Evolutionary conservation across 2,329 filamentous ascomycete species (phyloP).

Genomic region (Zasmidium cellare): DNA sequence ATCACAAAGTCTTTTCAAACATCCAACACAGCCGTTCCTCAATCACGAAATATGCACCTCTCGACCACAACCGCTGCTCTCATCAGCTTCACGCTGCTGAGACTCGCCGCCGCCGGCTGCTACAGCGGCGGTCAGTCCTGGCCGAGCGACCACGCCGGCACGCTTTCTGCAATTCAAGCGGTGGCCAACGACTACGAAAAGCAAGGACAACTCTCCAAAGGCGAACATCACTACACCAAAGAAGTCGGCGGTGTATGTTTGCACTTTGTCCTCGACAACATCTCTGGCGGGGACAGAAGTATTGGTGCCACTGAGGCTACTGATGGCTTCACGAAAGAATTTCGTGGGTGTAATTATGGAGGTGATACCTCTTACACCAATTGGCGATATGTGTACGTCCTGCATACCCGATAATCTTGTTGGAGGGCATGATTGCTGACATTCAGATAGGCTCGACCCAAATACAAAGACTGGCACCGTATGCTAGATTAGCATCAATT

Average conservation of each 20-base stretch:
- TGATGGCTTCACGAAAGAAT: neutral
- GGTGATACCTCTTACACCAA: constrained; percentile 1
- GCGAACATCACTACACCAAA: neutral
- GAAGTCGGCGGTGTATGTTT: neutral
- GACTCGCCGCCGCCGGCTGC: neutral
- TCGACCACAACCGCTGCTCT: neutral
- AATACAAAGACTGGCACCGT: neutral
- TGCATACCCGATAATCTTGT: neutral
- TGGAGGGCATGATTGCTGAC: neutral
- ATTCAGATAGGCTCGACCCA: neutral
- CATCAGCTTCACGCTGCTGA: neutral
- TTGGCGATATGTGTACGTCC: neutral
- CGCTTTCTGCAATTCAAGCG: neutral
- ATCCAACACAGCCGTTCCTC: neutral
- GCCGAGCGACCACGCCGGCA: neutral
- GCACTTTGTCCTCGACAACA: neutral
- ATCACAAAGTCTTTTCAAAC: too few relatives aligned
- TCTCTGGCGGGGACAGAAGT: neutral
- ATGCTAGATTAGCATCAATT: too few relatives aligned
- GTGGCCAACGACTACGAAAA: neutral
- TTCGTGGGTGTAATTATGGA: neutral
- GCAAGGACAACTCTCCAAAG: neutral
- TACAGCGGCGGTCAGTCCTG: neutral
- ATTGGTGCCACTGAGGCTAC: neutral
- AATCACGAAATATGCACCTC: neutral